Base-by-base conservation (phyloP, 805 yeast species). In the Pichia sporocuriosa region DNA sequence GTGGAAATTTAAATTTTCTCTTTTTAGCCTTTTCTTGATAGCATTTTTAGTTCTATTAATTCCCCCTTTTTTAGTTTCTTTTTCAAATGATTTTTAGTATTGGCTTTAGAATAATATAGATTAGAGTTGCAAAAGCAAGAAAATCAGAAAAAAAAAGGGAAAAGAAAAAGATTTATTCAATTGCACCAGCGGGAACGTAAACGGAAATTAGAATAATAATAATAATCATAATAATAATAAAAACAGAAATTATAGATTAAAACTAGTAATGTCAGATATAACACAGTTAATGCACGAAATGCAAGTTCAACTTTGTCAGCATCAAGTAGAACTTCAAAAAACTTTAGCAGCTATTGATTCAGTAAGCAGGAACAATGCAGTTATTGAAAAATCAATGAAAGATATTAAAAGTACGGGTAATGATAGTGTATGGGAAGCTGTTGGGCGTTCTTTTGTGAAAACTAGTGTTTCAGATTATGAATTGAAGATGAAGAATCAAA, bases 351-450 rank as follows among this genome's bases (percentile, higher is more conserved):
- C 76, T 50, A 58, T 77, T 41, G 68, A 69, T 27, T 56, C 75
- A 32, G 66, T 71, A 20, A 60, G 65, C 42, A 72, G 79, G 35
- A 73, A 72, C 50, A 62, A 73, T 50, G 70, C 68, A 51, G 57
- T 83, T 36, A 71, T 79, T 17, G 71, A 72, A 21, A 66, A 75
- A 33, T 81, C 94, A 8, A 62, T 70, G 26, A 56, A 69, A 26
- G 84, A 82, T 49, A 65, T 87, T 37, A 65, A 63, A 21, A 50
- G 46, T 23, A 63, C 72, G 12, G 69, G 65, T 9, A 66, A 66
- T 17, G 71, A 74, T 9, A 57, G 56, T 8, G 89, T 88, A 5
- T 88, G 95, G 93, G 77, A 84, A 56, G 85, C 94, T 5, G 75
- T 85, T 27, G 97, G 97, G 23, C 83, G 82, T 61, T 75, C 86